Evolutionary conservation across 2,329 filamentous ascomycete species (phyloP).

Genomic region (Aspergillus flavus): DNA sequence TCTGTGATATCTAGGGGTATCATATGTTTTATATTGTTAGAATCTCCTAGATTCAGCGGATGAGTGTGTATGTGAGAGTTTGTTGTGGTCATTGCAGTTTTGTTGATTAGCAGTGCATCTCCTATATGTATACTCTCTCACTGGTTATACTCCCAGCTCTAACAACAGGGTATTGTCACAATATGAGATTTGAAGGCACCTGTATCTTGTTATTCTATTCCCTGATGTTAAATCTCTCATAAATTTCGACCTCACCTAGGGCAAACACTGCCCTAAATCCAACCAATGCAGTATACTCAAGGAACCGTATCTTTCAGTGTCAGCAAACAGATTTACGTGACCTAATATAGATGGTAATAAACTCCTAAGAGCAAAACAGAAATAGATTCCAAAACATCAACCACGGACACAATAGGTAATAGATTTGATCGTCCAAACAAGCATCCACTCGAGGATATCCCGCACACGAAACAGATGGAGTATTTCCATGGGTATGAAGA

Average conservation of each 20-base stretch:
- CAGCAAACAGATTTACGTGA: background rate
- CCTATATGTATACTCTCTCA: background rate
- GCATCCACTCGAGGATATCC: slow-evolving; percentile 3
- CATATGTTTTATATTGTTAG: background rate
- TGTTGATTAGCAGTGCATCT: background rate
- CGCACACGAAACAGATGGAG: slow-evolving; percentile 15
- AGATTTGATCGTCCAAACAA: background rate
- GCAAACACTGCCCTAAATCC: background rate
- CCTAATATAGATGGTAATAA: background rate
- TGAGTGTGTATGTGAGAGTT: background rate
- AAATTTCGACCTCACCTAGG: background rate
- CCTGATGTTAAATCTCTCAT: background rate
- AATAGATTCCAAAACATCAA: background rate
- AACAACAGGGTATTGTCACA: background rate
- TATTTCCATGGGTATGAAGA: slow-evolving; percentile 25
- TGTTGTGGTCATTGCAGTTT: background rate
- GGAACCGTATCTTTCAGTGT: background rate
- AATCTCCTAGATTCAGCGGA: background rate
- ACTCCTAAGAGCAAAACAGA: background rate
- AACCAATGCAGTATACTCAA: background rate
- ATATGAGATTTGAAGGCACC: background rate
- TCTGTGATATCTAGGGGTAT: background rate
- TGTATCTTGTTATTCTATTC: background rate
- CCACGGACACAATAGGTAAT: background rate
- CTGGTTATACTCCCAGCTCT: background rate